Evolutionary conservation across 164 flowering plant species (phyloP).

Genomic region (Dillenia suffruticosa): DNA sequence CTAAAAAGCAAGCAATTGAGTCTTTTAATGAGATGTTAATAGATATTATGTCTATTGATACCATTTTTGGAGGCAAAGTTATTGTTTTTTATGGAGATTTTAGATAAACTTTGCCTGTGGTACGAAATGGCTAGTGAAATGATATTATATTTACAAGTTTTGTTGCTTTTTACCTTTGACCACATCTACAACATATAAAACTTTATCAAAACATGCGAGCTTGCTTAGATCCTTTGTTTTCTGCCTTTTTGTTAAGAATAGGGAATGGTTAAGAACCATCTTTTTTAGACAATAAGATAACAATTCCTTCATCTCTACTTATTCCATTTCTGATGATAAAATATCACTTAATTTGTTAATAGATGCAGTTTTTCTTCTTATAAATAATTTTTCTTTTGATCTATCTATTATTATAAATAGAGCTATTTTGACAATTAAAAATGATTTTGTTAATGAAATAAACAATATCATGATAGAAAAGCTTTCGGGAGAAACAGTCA

Average conservation of each 20-base stretch:
- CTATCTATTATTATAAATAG: too few species aligned
- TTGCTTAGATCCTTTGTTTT: background rate
- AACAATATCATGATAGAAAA: too few species aligned
- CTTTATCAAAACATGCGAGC: slow-evolving; percentile 10
- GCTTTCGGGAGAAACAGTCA: too few species aligned
- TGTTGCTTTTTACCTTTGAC: slow-evolving; percentile 1
- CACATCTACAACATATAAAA: background rate
- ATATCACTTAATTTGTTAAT: too few species aligned
- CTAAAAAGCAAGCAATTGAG: slow-evolving; percentile 3
- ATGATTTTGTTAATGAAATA: too few species aligned
- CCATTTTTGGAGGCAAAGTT: slow-evolving; percentile 7
- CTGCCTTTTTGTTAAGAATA: slow-evolving; percentile 7
- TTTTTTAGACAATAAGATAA: background rate
- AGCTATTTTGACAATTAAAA: too few species aligned
- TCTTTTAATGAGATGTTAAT: background rate
- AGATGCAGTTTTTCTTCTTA: too few species aligned
- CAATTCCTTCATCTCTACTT: too few species aligned
- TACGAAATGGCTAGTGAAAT: background rate
- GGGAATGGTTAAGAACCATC: background rate
- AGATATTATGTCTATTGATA: background rate
- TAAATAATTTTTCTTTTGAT: too few species aligned
- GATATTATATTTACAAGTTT: too few species aligned
- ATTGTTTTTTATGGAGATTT: slow-evolving; percentile 10
- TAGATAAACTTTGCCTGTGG: slow-evolving; percentile 3
- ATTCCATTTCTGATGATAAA: too few species aligned